These are phyloP conservation scores for Sordariomycetes sp. DNA, from an alignment of 2,329 filamentous ascomycete species.

Conservation along the genomic window DNA sequence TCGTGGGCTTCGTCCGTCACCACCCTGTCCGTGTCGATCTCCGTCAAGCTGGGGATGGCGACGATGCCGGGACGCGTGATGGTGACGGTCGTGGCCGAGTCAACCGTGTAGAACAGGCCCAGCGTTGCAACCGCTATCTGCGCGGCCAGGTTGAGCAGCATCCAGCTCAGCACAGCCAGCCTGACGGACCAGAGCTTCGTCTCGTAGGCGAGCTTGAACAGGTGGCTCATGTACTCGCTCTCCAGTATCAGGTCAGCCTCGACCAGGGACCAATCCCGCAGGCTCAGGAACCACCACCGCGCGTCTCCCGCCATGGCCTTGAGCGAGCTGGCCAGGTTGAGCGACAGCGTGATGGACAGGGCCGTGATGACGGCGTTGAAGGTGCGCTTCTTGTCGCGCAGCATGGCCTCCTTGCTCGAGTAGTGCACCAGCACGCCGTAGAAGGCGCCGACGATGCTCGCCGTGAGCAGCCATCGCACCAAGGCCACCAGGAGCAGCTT, in stretches of 20 bases:
- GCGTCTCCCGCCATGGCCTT: constrained; percentile 32
- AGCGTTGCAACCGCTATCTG: constrained; percentile 33
- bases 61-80: constrained; percentile 23
- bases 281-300: constrained; percentile 35
- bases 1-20: constrained; percentile 11
- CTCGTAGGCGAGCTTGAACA: constrained; percentile 16
- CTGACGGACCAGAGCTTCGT: constrained; percentile 16
- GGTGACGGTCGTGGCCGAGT: constrained; percentile 21
- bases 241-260: constrained; percentile 18
- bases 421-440: constrained; percentile 19
- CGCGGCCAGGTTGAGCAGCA: constrained; percentile 23
- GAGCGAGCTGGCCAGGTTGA: constrained; percentile 31
- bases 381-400: constrained; percentile 22
- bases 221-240: constrained; percentile 18
- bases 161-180: constrained; percentile 16
- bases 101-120: constrained; percentile 31
- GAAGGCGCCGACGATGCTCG: constrained; percentile 15
- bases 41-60: constrained; percentile 24
- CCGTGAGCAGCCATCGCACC: constrained; percentile 17
- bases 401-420: constrained; percentile 17
- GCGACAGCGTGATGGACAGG: constrained; percentile 28
- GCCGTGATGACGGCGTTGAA: constrained; percentile 35
- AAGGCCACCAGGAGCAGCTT: neutral
- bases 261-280: constrained; percentile 21
- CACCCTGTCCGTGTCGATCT: constrained; percentile 20